Conservation (phyloP, 1,139 yeast genomes). For the Sugiyamaella paludigena region DNA sequence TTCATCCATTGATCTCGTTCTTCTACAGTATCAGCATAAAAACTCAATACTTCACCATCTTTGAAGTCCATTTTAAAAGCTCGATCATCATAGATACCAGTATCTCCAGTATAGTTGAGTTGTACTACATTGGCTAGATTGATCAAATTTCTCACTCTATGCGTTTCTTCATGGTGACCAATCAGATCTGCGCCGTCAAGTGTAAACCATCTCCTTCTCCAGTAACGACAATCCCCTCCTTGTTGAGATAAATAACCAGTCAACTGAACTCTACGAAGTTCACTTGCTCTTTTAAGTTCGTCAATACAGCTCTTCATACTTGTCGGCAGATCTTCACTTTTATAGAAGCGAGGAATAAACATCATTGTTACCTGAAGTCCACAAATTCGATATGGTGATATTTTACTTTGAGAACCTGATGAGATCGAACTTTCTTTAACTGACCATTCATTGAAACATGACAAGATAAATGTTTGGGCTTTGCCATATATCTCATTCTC, state of each 20-base stretch:
- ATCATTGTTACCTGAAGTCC: slow-evolving; percentile 70
- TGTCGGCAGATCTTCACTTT: slow-evolving; percentile 53
- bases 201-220: slow-evolving; percentile 66
- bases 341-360: slow-evolving; percentile 56
- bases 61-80: slow-evolving; percentile 57
- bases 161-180: slow-evolving; percentile 64
- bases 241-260: slow-evolving; percentile 68
- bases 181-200: slow-evolving; percentile 55
- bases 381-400: slow-evolving; percentile 62
- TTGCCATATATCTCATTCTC: slow-evolving; percentile 58
- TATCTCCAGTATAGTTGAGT: slow-evolving; percentile 26
- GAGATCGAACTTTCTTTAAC: slow-evolving; percentile 1
- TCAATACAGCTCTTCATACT: slow-evolving; percentile 33
- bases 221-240: slow-evolving; percentile 70
- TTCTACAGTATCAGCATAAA: slow-evolving; percentile 57
- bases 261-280: slow-evolving; percentile 23
- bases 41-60: slow-evolving; percentile 62
- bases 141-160: slow-evolving; percentile 62
- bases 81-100: slow-evolving; percentile 37
- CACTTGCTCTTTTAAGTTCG: slow-evolving; percentile 29
- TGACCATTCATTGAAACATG: slow-evolving; percentile 82
- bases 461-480: slow-evolving; percentile 52
- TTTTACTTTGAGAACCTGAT: slow-evolving; percentile 22
- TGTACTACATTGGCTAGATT: slow-evolving; percentile 53
- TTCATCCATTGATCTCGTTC: slow-evolving; percentile 57